These are phyloP conservation scores for Houttuynia cordata DNA, from an alignment of 164 flowering plant species.

Conservation along the genomic window DNA sequence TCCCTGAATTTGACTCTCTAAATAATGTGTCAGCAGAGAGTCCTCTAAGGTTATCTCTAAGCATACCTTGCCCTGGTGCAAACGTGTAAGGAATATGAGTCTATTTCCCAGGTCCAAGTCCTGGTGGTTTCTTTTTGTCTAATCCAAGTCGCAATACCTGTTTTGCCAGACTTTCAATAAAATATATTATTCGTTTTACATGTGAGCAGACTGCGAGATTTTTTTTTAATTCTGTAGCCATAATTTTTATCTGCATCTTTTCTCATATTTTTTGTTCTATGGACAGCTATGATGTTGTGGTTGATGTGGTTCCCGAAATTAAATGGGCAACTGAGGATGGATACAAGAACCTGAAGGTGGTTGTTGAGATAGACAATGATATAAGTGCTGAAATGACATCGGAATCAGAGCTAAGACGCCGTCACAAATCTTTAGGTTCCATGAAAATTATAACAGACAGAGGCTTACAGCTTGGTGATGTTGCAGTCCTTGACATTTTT, in stretches of 20 bases:
- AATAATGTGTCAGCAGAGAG: too few relatives aligned
- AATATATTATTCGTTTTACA: too few relatives aligned
- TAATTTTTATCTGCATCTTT: too few relatives aligned
- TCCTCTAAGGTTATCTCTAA: too few relatives aligned
- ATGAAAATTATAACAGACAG: constrained; percentile 67
- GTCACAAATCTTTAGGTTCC: constrained; percentile 62
- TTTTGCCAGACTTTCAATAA: too few relatives aligned
- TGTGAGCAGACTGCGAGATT: too few relatives aligned
- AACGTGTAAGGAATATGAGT: too few relatives aligned
- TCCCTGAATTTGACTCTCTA: too few relatives aligned
- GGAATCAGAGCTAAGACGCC: constrained; percentile 60
- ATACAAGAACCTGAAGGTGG: constrained; percentile 73
- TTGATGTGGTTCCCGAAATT: constrained; percentile 83
- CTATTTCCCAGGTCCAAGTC: too few relatives aligned
- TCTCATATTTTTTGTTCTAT: neutral
- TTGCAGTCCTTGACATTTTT: constrained; percentile 70
- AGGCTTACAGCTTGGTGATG: constrained; percentile 87
- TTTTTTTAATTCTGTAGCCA: neutral
- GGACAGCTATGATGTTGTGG: constrained; percentile 59
- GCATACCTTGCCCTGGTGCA: too few relatives aligned
- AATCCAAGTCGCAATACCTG: too few relatives aligned
- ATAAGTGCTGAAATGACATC: constrained; percentile 62
- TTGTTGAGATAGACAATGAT: constrained; percentile 73
- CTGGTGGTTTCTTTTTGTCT: too few relatives aligned
- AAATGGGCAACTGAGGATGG: constrained; percentile 78